Conservation (phyloP, 1,139 yeast species). For the Pichia inconspicua region DNA sequence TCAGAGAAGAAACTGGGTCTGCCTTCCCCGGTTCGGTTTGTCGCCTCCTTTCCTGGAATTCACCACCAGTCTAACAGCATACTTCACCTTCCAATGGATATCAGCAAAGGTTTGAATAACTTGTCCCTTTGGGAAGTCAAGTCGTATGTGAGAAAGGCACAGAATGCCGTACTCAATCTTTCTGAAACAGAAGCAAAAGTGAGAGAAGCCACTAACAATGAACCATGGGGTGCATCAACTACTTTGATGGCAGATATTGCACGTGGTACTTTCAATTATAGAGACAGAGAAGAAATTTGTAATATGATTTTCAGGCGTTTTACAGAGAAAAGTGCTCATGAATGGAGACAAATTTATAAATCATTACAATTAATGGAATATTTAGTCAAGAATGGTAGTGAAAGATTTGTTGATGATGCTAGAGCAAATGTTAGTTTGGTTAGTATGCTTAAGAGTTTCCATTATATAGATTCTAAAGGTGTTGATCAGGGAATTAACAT, state of each 20-base stretch:
- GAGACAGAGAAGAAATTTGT: constrained; percentile 67
- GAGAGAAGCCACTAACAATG: constrained; percentile 95
- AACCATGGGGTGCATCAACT: constrained; percentile 98
- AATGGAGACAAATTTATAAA: constrained; percentile 97
- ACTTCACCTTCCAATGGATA: background rate
- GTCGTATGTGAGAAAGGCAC: constrained; percentile 96
- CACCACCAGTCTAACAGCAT: background rate
- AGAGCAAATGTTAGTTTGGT: constrained; percentile 75
- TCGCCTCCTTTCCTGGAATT: background rate
- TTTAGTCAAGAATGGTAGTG: constrained; percentile 85
- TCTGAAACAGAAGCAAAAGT: constrained; percentile 96
- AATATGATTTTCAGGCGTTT: constrained; percentile 22
- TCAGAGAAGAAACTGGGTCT: too few species aligned
- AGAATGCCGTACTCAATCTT: constrained; percentile 89
- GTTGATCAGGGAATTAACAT: constrained; percentile 96
- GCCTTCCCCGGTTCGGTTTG: background rate
- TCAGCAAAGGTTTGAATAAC: constrained; percentile 64
- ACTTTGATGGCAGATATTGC: constrained; percentile 92
- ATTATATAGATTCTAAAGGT: constrained; percentile 88
- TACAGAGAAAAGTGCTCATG: constrained; percentile 69
- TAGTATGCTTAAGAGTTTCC: constrained; percentile 87
- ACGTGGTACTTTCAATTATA: constrained; percentile 82
- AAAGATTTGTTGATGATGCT: constrained; percentile 90
- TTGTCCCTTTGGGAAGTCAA: constrained; percentile 89
- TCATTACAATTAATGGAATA: constrained; percentile 87